These are phyloP conservation scores for Boeremia lycopersici DNA, from an alignment of 2,329 filamentous ascomycete genomes.

Conservation along the genomic window DNA sequence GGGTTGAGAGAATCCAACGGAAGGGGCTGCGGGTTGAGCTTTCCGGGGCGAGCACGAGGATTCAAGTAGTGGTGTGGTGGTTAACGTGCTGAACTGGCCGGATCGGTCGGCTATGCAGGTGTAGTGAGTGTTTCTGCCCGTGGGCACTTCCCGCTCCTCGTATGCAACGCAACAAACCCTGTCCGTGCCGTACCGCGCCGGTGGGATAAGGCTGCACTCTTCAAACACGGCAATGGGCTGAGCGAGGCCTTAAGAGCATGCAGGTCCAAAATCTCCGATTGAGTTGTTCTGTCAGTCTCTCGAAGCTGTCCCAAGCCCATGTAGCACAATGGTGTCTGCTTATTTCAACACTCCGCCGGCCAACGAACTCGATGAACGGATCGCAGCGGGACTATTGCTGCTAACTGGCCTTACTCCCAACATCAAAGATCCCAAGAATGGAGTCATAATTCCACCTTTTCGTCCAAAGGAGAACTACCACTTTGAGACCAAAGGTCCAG, in stretches of 20 bases:
- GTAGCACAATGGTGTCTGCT: conserved; percentile 8
- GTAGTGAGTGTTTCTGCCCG: neutral
- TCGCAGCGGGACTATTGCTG: conserved; percentile 5
- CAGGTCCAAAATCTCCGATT: neutral
- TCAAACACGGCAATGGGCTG: neutral
- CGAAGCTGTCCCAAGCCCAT: neutral
- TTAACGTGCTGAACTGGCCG: no score
- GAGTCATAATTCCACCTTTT: conserved; percentile 9
- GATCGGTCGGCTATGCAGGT: no score
- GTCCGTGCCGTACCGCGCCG: neutral
- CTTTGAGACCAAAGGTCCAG: conserved; percentile 9
- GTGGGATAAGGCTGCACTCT: conserved; percentile 4
- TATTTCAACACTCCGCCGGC: conserved; percentile 12
- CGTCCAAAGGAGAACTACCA: conserved; percentile 4
- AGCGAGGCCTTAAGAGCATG: neutral
- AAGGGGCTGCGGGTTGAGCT: no score
- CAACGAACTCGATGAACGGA: conserved; percentile 6
- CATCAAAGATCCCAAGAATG: conserved; percentile 6
- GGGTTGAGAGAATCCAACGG: no score
- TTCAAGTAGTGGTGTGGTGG: no score
- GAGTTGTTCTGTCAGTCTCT: neutral
- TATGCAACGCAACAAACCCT: neutral
- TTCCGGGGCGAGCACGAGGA: no score
- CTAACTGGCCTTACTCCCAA: conserved; percentile 2
- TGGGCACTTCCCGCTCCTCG: conserved; percentile 1